A percentile compares a stretch with the other conserved stretches of the same genome.
These are phyloP conservation scores for Dryas octopetala DNA, from an alignment of 306 rosid genomes.

Conservation along the genomic window DNA sequence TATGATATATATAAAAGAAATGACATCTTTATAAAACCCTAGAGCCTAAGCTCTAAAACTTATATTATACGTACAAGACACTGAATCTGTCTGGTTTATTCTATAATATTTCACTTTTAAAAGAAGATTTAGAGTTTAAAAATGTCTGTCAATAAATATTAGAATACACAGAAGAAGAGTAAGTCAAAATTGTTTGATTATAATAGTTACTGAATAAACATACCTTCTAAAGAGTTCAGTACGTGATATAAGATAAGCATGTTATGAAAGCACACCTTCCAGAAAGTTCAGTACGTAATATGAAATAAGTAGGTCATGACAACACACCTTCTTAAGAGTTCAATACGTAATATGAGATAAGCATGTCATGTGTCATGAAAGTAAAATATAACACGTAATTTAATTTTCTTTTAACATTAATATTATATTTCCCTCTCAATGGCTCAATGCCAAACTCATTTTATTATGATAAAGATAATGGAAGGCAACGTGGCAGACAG, in stretches of 20 bases:
- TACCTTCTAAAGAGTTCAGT: fast-evolving
- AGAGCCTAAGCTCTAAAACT: too few relatives aligned
- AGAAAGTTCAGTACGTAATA: too few relatives aligned
- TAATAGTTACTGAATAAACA: background rate
- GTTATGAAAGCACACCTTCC: too few relatives aligned
- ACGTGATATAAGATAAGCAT: background rate
- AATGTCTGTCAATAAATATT: background rate
- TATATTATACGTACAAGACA: background rate
- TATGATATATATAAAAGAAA: too few relatives aligned
- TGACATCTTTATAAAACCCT: too few relatives aligned
- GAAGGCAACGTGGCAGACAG: constrained; percentile 5
- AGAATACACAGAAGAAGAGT: background rate
- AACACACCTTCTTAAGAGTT: too few relatives aligned
- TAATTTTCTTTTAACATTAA: background rate
- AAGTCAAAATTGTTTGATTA: background rate
- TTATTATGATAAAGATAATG: background rate
- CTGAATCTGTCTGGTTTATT: background rate
- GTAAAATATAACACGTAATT: background rate
- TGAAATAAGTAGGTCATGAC: too few relatives aligned
- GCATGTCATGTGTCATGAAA: background rate
- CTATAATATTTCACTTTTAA: background rate
- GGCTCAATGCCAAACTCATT: background rate
- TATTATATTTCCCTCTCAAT: background rate
- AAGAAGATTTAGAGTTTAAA: background rate
- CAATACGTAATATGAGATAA: background rate